phyloP scores from a whole-genome alignment of 352 stramenopile genomes.

The Hyaloperonospora brassicae region DNA sequence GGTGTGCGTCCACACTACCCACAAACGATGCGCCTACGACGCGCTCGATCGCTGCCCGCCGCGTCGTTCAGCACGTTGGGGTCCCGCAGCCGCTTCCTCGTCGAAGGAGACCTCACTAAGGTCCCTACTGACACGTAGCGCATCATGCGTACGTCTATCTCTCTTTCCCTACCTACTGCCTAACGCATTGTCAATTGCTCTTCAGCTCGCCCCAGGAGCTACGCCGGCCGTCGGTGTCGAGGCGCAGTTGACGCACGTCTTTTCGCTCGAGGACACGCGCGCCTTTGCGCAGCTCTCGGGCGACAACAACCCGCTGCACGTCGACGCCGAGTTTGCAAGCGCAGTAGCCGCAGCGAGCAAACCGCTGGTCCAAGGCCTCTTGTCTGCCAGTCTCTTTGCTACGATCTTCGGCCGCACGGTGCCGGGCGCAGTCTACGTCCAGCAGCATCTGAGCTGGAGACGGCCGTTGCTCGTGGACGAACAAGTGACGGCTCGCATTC shows the following conservation, averaged over 20 bases:
- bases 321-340: conserved; percentile 36
- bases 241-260: conserved; percentile 48
- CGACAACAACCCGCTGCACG: conserved; percentile 74
- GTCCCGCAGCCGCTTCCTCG: conserved; percentile 10
- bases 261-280: conserved; percentile 49
- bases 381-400: conserved; percentile 71
- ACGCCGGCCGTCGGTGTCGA: conserved; percentile 50
- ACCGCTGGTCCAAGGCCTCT: conserved; percentile 73
- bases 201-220: conserved; percentile 37
- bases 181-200: background rate
- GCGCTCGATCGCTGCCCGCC: background rate
- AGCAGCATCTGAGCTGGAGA: conserved; percentile 62
- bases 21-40: background rate
- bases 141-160: no score
- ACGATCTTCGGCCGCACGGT: conserved; percentile 73
- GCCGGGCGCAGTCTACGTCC: conserved; percentile 67
- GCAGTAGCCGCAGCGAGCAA: conserved; percentile 21
- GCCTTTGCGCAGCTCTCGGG: conserved; percentile 58
- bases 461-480: conserved; percentile 58
- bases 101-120: conserved; percentile 34
- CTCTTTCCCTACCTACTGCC: no score
- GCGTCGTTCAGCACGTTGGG: conserved; percentile 12
- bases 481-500: conserved; percentile 44
- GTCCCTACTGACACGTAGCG: conserved; percentile 2
- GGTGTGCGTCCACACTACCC: background rate